Percentiles rank a stretch among this genome's conserved stretches.
Evolutionary conservation across 176 grass and related monocot genomes (phyloP).

Genomic region (Thinopyrum elongatum): DNA sequence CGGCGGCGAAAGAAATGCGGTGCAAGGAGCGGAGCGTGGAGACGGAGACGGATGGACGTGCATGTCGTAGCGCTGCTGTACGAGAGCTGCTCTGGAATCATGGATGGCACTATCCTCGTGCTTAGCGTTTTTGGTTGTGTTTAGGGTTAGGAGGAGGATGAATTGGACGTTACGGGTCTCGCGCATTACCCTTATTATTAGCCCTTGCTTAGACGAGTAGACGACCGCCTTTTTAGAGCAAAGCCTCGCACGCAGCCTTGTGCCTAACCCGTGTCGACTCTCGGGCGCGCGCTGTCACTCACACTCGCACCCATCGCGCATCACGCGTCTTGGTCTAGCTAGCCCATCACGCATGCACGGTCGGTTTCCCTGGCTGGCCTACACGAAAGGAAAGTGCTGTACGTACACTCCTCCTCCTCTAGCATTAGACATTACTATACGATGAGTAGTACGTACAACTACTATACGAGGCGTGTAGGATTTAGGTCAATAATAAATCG

Average conservation of each 20-base stretch:
- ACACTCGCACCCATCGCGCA: neutral
- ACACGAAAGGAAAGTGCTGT: neutral
- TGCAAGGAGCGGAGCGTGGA: too few species aligned
- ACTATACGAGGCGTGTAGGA: neutral
- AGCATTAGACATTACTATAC: too few species aligned
- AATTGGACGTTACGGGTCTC: neutral
- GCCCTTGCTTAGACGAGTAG: neutral
- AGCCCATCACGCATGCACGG: neutral
- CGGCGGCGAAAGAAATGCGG: too few species aligned
- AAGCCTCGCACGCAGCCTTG: neutral
- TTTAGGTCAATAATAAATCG: neutral
- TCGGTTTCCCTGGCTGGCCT: neutral
- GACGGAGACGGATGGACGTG: neutral
- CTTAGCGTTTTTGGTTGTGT: neutral
- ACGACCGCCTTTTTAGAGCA: neutral
- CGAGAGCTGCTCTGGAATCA: neutral
- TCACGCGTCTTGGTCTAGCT: neutral
- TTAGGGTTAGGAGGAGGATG: neutral
- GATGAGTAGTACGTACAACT: neutral
- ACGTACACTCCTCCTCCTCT: neutral
- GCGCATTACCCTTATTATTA: neutral
- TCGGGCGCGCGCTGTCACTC: neutral
- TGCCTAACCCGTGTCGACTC: neutral
- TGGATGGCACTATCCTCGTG: too few species aligned
- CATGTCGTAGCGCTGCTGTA: neutral